These are phyloP conservation scores for Blakeslea trispora DNA, from an alignment of 371 early-diverging fungal genomes.

Conservation along the genomic window DNA sequence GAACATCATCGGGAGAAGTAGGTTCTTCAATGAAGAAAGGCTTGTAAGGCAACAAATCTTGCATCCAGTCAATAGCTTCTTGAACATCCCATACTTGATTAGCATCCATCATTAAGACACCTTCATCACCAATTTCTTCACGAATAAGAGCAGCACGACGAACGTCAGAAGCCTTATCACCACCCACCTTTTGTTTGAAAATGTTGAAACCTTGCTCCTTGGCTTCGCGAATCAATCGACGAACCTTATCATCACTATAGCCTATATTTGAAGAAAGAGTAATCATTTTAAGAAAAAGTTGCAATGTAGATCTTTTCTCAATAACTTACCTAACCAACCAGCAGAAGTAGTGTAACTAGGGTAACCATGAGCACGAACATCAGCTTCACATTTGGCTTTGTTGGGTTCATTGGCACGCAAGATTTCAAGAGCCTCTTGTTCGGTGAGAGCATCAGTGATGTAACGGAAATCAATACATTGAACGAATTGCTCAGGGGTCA, in stretches of 20 bases:
- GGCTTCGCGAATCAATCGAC: constrained; percentile 42
- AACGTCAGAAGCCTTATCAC: constrained; percentile 45
- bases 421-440: constrained; percentile 51
- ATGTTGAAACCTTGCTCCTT: constrained; percentile 46
- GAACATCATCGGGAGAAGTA: constrained; percentile 55
- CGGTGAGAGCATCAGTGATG: constrained; percentile 58
- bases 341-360: constrained; percentile 56
- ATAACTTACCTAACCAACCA: constrained; percentile 52
- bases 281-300: not conserved
- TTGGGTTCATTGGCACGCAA: constrained; percentile 34
- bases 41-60: constrained; percentile 50
- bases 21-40: constrained; percentile 59
- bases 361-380: constrained; percentile 44
- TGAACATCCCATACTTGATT: constrained; percentile 62
- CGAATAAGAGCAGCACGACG: constrained; percentile 54
- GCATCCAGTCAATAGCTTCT: constrained; percentile 59
- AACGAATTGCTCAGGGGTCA: constrained; percentile 57
- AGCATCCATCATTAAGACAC: constrained; percentile 58
- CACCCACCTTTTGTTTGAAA: constrained; percentile 59
- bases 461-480: constrained; percentile 55
- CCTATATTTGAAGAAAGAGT: constrained; percentile 21
- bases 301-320: not conserved
- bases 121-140: constrained; percentile 52
- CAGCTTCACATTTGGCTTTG: constrained; percentile 39
- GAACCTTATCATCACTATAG: constrained; percentile 53